Percentiles rank a stretch among this genome's conserved stretches.
Conservation (phyloP, 129 eudicot genomes). For the Lonicera japonica region DNA sequence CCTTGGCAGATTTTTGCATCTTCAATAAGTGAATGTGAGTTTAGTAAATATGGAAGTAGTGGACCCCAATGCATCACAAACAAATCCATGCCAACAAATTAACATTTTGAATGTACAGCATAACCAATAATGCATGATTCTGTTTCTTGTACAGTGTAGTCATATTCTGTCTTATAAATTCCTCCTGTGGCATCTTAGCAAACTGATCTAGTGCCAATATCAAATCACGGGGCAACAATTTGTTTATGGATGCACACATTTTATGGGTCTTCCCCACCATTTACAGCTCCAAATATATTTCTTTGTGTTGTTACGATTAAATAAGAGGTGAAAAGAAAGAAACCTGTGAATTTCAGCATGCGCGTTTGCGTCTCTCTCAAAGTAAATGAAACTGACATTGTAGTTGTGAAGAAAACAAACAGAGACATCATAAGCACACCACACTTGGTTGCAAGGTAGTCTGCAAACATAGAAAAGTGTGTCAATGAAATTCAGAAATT, state of each 20-base stretch:
- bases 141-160: no score
- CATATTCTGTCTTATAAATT: no score
- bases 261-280: not conserved
- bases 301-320: not conserved
- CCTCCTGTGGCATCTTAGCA: no score
- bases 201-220: no score
- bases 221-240: not conserved
- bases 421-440: slow-evolving; percentile 99
- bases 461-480: slow-evolving; percentile 37
- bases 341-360: slow-evolving; percentile 99
- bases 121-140: no score
- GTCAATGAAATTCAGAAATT: not conserved
- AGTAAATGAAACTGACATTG: slow-evolving; percentile 99
- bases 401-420: slow-evolving; percentile 98
- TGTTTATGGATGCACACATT: not conserved
- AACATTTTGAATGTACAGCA: no score
- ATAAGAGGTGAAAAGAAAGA: slow-evolving; percentile 7
- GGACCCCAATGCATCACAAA: no score
- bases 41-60: no score
- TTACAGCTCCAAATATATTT: not conserved
- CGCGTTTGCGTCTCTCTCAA: slow-evolving; percentile 99
- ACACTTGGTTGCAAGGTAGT: slow-evolving; percentile 90
- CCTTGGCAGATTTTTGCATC: no score
- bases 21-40: no score
- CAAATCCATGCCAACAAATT: no score